Base-by-base conservation (phyloP, 2,329 filamentous ascomycete genomes). In the Madurella mycetomatis region DNA sequence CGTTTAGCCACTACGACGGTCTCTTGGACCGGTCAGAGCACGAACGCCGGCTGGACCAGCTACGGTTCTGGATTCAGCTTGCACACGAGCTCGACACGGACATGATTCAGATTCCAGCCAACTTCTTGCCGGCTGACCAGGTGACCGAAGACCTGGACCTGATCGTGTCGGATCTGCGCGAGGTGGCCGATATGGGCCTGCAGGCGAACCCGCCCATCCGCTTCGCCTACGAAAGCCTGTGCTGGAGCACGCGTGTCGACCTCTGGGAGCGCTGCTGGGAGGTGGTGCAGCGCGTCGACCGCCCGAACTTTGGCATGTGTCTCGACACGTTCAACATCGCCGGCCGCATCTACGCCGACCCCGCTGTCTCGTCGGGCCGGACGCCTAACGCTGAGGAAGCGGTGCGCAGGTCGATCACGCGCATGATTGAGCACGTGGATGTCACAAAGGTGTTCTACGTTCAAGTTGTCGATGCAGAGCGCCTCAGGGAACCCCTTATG, bases 301-400 rank as follows among this genome's bases (percentile, higher is more conserved):
- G 86, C 8, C 69, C 78, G 9, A 92, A 92, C 69, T 90, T 92
- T 65, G 88, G 88, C 8, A 73, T 90, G 41, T 90, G 87, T 65
- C 75, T 92, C 19, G 88, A 92, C 69, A 89, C 84, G 0, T 92
- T 90, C 72, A 89, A 92, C 68, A 86, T 92, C 55, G 81, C 86
- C 0, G 87, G 82, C 0, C 73, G 83, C 5, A 80, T 89, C 55
- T 92, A 82, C 60, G 88, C 85, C 0, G 87, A 92, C 63, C 88
- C 87, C 0, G 69, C 81, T 0, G 68, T 76, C 0, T 59, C 71
- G 0, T 73, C 73, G 0, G 81, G 85, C 2, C 76, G 76, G 60
- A 80, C 73, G 0, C 59, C 70, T 0, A 74, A 81, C 56, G 85
- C 81, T 8, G 81, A 86, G 2, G 69, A 72, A 5, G 78, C 76